Evolutionary conservation across 2,329 filamentous ascomycete species (phyloP).

Genomic region (Trichoderma lentiforme): DNA sequence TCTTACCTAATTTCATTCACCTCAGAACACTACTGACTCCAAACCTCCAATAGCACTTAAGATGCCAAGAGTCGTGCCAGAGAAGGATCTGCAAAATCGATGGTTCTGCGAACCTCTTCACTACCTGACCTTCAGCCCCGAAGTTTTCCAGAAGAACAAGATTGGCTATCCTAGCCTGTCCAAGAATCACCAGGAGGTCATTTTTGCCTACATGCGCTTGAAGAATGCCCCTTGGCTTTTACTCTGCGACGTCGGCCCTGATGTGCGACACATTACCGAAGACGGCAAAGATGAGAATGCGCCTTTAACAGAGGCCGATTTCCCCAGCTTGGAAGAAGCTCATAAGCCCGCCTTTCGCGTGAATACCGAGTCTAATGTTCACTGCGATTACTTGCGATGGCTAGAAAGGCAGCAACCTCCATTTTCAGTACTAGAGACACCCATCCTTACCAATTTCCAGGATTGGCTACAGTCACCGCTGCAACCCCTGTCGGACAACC

Average conservation of each 20-base stretch:
- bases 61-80: conserved; percentile 57
- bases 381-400: conserved; percentile 80
- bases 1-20: not conserved
- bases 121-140: conserved; percentile 53
- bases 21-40: not conserved
- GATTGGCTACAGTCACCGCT: conserved; percentile 95
- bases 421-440: conserved; percentile 48
- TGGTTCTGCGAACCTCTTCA: conserved; percentile 70
- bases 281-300: conserved; percentile 29
- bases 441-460: conserved; percentile 62
- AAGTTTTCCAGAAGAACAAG: conserved; percentile 58
- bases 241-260: conserved; percentile 59
- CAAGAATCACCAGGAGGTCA: conserved; percentile 58
- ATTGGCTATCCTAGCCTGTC: conserved; percentile 60
- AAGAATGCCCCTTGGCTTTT: conserved; percentile 62
- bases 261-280: conserved; percentile 32
- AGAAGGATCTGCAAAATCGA: conserved; percentile 58
- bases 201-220: conserved; percentile 61
- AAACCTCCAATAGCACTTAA: conserved; percentile 46
- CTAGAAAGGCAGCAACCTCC: conserved; percentile 78
- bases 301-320: conserved; percentile 48
- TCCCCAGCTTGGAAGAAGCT: conserved; percentile 70
- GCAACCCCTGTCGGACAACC: conserved; percentile 91
- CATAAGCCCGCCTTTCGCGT: conserved; percentile 31
- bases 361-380: conserved; percentile 35